A percentile compares a stretch with the other conserved stretches of the same genome.
phyloP scores from a whole-genome alignment of 2,329 filamentous ascomycete species.

The Fusarium multiceps region DNA sequence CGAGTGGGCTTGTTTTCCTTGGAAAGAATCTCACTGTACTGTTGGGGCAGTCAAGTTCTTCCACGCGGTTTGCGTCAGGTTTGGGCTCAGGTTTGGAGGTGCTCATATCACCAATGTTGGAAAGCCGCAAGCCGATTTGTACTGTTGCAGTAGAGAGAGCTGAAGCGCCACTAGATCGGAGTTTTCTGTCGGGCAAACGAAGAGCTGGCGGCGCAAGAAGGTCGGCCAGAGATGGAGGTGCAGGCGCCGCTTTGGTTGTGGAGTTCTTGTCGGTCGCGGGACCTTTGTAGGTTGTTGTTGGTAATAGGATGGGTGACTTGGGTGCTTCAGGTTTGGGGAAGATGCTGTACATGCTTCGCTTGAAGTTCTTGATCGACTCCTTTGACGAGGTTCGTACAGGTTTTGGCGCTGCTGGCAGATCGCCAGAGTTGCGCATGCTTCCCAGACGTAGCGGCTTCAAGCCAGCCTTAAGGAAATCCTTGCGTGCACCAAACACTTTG shows the following conservation, averaged over 20 bases:
- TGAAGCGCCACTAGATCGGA: conserved; percentile 70
- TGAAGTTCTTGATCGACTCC: conserved; percentile 40
- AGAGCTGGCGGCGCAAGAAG: conserved; percentile 58
- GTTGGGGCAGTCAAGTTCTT: conserved; percentile 53
- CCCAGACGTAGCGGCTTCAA: conserved; percentile 37
- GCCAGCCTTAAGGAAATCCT: conserved; percentile 33
- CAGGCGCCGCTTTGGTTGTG: conserved; percentile 16
- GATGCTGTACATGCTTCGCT: conserved; percentile 45
- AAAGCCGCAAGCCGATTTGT: conserved; percentile 76
- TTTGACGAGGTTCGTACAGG: conserved; percentile 34
- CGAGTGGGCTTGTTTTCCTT: conserved; percentile 42
- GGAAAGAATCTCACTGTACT: conserved; percentile 29
- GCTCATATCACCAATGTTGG: conserved; percentile 65
- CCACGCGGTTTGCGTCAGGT: conserved; percentile 48
- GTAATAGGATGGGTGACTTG: conserved; percentile 53
- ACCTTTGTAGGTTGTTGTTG: conserved; percentile 59
- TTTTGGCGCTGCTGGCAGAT: conserved; percentile 28
- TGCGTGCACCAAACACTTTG: conserved; percentile 45
- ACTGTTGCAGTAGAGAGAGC: conserved; percentile 74
- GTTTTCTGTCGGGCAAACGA: conserved; percentile 51
- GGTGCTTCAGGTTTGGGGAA: conserved; percentile 37
- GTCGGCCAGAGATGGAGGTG: conserved; percentile 11
- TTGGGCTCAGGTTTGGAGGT: conserved; percentile 41
- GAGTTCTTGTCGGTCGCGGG: conserved; percentile 20
- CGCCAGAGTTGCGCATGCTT: conserved; percentile 37